phyloP scores from a whole-genome alignment of 805 yeast genomes.

The Metschnikowia santaceciliae region DNA sequence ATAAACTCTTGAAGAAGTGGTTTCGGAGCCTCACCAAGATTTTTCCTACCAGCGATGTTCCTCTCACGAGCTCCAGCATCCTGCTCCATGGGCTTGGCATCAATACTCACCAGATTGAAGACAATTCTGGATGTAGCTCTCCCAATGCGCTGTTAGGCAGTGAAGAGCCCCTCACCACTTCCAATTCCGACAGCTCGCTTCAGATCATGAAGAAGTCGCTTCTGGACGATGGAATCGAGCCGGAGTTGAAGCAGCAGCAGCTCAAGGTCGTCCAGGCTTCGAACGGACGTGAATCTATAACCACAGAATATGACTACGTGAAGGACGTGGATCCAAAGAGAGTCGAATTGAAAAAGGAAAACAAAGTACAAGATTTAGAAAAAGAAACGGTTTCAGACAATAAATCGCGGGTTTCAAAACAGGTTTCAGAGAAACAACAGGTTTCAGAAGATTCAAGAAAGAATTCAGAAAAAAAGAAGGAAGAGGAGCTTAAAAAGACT shows the following conservation, averaged over 20 bases:
- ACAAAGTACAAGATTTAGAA: too few relatives aligned
- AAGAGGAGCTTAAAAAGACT: too few relatives aligned
- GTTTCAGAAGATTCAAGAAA: too few relatives aligned
- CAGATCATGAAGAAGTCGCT: constrained; percentile 14
- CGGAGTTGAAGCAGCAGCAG: constrained; percentile 5
- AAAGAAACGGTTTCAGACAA: neutral
- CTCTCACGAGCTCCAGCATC: constrained; percentile 9
- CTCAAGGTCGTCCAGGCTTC: constrained; percentile 5
- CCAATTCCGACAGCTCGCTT: constrained; percentile 1
- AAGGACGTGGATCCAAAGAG: neutral
- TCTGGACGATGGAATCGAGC: constrained; percentile 10
- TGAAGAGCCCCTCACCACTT: neutral
- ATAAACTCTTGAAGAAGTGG: constrained; percentile 27
- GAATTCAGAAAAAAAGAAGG: too few relatives aligned
- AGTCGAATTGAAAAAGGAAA: neutral
- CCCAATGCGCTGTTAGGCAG: constrained; percentile 3
- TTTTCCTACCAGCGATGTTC: constrained; percentile 26
- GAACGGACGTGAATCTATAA: constrained; percentile 7
- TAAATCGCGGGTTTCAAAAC: too few relatives aligned
- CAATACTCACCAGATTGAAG: constrained; percentile 10
- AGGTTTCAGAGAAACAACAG: too few relatives aligned
- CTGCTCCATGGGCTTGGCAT: constrained; percentile 16
- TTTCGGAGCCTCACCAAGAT: constrained; percentile 26
- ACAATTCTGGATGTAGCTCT: neutral
- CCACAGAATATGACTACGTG: constrained; percentile 12